phyloP scores from a whole-genome alignment of 257 asterid genomes.

The Fraxinus americana region DNA sequence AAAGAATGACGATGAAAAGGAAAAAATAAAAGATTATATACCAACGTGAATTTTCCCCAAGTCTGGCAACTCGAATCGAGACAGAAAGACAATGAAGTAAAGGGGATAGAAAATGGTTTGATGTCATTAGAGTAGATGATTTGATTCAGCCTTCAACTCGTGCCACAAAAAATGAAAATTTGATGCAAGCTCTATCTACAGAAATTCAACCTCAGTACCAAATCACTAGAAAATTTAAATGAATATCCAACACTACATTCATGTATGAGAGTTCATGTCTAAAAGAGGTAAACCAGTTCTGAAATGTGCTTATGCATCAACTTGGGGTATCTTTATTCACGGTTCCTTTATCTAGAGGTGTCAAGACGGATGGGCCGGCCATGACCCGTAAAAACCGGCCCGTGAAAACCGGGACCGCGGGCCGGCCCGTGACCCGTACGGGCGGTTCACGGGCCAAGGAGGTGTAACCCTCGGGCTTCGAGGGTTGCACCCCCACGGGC shows the following conservation, averaged over 20 bases:
- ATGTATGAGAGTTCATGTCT: not conserved
- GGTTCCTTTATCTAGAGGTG: slow-evolving; percentile 8
- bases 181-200: not conserved
- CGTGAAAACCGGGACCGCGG: no score
- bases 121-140: not conserved
- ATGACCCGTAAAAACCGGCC: no score
- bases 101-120: not conserved
- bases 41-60: not conserved
- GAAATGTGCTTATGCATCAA: slow-evolving; percentile 4
- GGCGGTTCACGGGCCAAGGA: no score
- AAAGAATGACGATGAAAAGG: not conserved
- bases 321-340: slow-evolving; percentile 2
- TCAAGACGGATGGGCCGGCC: no score
- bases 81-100: not conserved
- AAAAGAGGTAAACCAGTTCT: not conserved
- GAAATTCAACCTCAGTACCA: not conserved
- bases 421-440: no score
- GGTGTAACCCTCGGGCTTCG: no score
- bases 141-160: not conserved
- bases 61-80: not conserved
- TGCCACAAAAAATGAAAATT: not conserved
- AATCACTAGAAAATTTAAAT: not conserved
- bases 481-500: no score
- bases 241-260: not conserved
- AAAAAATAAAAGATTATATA: not conserved